A percentile compares a stretch with the other conserved stretches of the same genome.
phyloP scores from a whole-genome alignment of 2,329 filamentous ascomycete species.

The Arthroderma uncinatum region DNA sequence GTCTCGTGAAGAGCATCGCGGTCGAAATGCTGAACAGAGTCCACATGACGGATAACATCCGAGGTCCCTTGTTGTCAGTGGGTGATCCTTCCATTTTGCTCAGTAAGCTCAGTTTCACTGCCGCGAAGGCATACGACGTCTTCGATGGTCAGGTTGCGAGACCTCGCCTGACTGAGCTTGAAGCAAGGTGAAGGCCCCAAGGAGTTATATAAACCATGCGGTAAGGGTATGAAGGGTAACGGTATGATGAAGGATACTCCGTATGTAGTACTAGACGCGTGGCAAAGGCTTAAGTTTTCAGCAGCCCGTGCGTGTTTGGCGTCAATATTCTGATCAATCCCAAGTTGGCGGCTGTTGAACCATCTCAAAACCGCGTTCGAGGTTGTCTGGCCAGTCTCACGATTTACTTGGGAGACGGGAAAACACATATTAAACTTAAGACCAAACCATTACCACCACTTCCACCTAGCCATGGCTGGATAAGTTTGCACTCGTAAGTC shows the following conservation, averaged over 20 bases:
- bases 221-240: background rate
- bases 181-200: background rate
- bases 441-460: background rate
- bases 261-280: background rate
- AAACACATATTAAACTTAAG: too few relatives aligned
- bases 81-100: background rate
- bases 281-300: background rate
- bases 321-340: too few relatives aligned
- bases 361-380: too few relatives aligned
- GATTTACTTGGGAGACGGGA: too few relatives aligned
- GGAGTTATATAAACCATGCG: background rate
- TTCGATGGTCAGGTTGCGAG: background rate
- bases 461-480: background rate
- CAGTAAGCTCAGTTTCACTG: too few relatives aligned
- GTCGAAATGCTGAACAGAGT: slow-evolving; percentile 8
- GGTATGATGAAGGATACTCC: background rate
- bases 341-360: too few relatives aligned
- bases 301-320: too few relatives aligned
- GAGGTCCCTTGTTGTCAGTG: background rate
- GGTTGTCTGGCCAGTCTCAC: too few relatives aligned
- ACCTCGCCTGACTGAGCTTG: background rate
- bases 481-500: background rate
- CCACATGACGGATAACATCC: slow-evolving; percentile 5
- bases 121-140: background rate
- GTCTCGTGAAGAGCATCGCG: slow-evolving; percentile 7